A percentile compares a stretch with the other conserved stretches of the same genome.
Conservation (phyloP, 1,139 yeast genomes). For the Saccharomyces pastorianus region DNA sequence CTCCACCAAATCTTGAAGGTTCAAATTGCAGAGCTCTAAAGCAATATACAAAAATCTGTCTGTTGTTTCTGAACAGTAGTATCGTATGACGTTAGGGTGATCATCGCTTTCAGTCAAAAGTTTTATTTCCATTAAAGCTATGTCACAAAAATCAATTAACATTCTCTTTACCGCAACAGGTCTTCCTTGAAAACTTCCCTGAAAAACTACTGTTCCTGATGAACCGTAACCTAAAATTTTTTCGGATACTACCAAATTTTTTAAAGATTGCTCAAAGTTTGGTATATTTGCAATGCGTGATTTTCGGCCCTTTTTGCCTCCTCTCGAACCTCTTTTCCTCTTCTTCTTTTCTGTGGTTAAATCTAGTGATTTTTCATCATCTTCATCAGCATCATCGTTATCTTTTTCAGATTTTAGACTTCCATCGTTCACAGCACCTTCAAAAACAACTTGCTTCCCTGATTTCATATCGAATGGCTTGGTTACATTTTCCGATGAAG, state of each 20-base stretch:
- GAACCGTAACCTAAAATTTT: conserved; percentile 87
- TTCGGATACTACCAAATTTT: conserved; percentile 58
- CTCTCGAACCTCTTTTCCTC: conserved; percentile 80
- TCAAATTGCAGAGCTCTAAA: conserved; percentile 80
- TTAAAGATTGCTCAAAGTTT: conserved; percentile 28
- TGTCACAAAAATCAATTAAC: conserved; percentile 86
- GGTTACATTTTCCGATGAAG: not conserved
- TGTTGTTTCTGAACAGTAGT: conserved; percentile 83
- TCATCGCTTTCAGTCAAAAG: conserved; percentile 89
- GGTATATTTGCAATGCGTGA: conserved; percentile 10
- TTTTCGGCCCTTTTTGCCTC: conserved; percentile 49
- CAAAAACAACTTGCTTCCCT: not conserved
- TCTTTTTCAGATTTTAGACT: not conserved
- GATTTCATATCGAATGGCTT: not conserved
- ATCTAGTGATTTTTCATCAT: conserved; percentile 1
- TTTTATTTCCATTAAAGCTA: conserved; percentile 91
- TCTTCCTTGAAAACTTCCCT: conserved; percentile 82
- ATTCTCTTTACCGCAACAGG: conserved; percentile 95
- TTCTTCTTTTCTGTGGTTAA: conserved; percentile 33
- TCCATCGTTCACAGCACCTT: not conserved
- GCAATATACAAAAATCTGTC: conserved; percentile 90
- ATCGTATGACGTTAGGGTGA: conserved; percentile 89
- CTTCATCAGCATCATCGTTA: conserved; percentile 4
- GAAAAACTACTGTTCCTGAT: conserved; percentile 90
- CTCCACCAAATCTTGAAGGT: conserved; percentile 78